Base-by-base conservation (phyloP, 768 basidiomycete genomes). In the Leccinum longicurvipes region DNA sequence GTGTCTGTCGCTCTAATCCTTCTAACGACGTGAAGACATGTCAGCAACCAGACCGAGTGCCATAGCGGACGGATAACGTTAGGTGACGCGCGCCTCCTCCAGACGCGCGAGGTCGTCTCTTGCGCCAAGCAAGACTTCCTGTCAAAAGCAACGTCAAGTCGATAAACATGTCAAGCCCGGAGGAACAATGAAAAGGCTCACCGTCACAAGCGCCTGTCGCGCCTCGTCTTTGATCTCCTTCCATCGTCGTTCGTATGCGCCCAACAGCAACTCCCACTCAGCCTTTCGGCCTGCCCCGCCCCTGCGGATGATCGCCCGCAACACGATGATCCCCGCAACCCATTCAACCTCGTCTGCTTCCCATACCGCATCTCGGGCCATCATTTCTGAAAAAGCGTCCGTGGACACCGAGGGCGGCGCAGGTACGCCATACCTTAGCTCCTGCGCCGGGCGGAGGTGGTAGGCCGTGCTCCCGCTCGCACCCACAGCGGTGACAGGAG, bases 141-240 rank as follows among this genome's bases (percentile, higher is more conserved):
- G 55, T 39, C 9, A 57, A 45, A 24, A 24, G 8, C 23, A 9
- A 1, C n/a, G 14, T 58, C 55, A 60, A 51, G 41, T 25, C 19
- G 25, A 19, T 29, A 9, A 36, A 36, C 34, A 36, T 3, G 34
- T n/a, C n/a, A 39, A 36, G 11, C n/a, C 5, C 1, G 14, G 7
- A 12, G 21, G 9, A 2, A 7, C 17, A 7, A 36, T 0, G 2
- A 7, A 27, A 32, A 47, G n/a, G 59, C 78, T 62, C 44, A 82
- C 84, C 54, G 82, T 81, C 14, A 84, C 84, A 58, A 84, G 74
- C 1, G 79, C 77, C 67, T 86, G 84, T 57, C 84, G 71, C 14
- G 82, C 77, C 67, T 86, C 84, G 61, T 86, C 84, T 65, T 82
- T 83, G 57, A 86, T 85, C 65, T 86, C 84, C 64, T 85, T 86